Evolutionary conservation across 75 land plant species (phyloP).

Genomic region (Selaginella moellendorffii): DNA sequence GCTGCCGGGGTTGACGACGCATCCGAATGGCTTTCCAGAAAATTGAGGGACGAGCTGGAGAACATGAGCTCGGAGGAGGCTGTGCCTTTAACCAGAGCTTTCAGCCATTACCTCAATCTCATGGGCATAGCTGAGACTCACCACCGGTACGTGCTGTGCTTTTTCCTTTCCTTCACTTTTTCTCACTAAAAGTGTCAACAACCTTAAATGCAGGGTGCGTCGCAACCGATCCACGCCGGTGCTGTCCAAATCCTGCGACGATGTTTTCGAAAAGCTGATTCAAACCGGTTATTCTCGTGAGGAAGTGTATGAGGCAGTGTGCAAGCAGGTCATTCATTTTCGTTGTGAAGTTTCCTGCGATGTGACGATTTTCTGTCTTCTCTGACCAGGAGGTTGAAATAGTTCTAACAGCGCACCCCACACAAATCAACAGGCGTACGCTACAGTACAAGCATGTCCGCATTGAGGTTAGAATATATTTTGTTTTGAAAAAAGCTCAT

Average conservation of each 20-base stretch:
- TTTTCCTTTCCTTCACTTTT: too few relatives aligned
- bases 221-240: neutral
- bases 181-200: neutral
- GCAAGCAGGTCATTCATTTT: neutral
- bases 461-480: neutral
- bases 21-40: slow-evolving; percentile 64
- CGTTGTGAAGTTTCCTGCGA: neutral
- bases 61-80: slow-evolving; percentile 73
- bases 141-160: slow-evolving; percentile 39
- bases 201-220: neutral
- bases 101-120: slow-evolving; percentile 78
- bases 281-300: slow-evolving; percentile 4
- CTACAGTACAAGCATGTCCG: slow-evolving; percentile 4
- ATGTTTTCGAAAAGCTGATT: slow-evolving; percentile 4
- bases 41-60: slow-evolving; percentile 57
- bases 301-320: neutral
- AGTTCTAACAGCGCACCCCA: slow-evolving; percentile 4
- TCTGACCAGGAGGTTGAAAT: slow-evolving; percentile 6
- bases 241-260: slow-evolving; percentile 5
- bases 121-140: slow-evolving; percentile 95
- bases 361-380: too few relatives aligned
- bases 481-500: neutral
- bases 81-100: slow-evolving; percentile 66
- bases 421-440: slow-evolving; percentile 3
- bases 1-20: slow-evolving; percentile 61